These are phyloP conservation scores for Herpotrichia juniperi DNA, from an alignment of 2,329 filamentous ascomycete species.

Conservation along the genomic window DNA sequence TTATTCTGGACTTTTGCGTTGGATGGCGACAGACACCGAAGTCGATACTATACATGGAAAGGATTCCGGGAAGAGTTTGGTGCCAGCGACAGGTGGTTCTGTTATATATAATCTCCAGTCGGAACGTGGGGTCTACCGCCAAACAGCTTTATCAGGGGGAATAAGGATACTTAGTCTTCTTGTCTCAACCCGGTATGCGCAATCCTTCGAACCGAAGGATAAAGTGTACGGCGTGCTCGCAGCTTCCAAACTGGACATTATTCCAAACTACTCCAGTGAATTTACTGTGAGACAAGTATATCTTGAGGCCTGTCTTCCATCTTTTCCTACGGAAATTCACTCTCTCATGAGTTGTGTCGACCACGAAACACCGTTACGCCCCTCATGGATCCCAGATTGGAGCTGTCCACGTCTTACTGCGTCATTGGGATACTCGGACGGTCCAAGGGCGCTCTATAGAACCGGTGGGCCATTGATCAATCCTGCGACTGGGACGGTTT, in stretches of 20 bases:
- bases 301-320: slow-evolving; percentile 17
- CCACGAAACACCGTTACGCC: slow-evolving; percentile 20
- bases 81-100: slow-evolving; percentile 3
- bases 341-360: slow-evolving; percentile 28
- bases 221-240: slow-evolving; percentile 33
- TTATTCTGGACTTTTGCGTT: slow-evolving; percentile 15
- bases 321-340: too few relatives aligned
- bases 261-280: slow-evolving; percentile 18
- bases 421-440: slow-evolving; percentile 26
- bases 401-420: slow-evolving; percentile 24
- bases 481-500: not conserved
- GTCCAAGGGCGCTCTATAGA: slow-evolving; percentile 22
- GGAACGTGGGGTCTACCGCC: slow-evolving; percentile 10
- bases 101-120: slow-evolving; percentile 17
- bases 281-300: slow-evolving; percentile 22
- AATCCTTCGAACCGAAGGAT: slow-evolving; percentile 27
- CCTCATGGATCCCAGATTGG: slow-evolving; percentile 35
- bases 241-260: slow-evolving; percentile 15
- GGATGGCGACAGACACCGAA: slow-evolving; percentile 10
- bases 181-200: slow-evolving; percentile 28
- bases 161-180: slow-evolving; percentile 12
- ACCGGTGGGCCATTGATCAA: slow-evolving; percentile 13
- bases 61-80: not conserved
- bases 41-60: slow-evolving; percentile 6
- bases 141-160: slow-evolving; percentile 2